Conservation (phyloP, 2,329 filamentous ascomycete genomes). For the Ilyonectria sp. region DNA sequence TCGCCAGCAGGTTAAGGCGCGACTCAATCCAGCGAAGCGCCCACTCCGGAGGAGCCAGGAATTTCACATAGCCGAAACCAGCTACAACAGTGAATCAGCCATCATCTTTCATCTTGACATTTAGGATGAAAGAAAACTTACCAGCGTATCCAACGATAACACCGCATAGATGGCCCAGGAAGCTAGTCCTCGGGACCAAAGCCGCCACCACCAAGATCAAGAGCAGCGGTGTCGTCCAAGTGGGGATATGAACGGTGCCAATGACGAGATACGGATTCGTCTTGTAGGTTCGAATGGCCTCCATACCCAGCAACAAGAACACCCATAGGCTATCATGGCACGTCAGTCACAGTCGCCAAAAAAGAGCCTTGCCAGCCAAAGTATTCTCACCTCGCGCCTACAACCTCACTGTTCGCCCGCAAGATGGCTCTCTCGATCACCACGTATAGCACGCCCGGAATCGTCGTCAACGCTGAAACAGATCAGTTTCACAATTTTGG, state of each 20-base stretch:
- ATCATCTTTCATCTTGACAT: constrained; percentile 25
- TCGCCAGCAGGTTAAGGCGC: constrained; percentile 86
- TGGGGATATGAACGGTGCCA: constrained; percentile 80
- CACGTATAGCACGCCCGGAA: constrained; percentile 88
- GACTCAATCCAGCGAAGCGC: constrained; percentile 89
- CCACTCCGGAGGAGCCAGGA: constrained; percentile 91
- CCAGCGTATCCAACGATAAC: constrained; percentile 89
- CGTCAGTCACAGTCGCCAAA: constrained; percentile 14
- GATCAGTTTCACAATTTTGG: constrained; percentile 25
- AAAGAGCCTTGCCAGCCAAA: no score
- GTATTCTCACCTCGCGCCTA: constrained; percentile 82
- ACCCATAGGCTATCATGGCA: constrained; percentile 84
- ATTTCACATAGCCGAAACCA: constrained; percentile 89
- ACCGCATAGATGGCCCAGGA: constrained; percentile 89
- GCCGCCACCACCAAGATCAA: constrained; percentile 82
- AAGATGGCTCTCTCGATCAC: constrained; percentile 83
- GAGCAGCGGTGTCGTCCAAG: constrained; percentile 90
- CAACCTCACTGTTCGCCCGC: constrained; percentile 78
- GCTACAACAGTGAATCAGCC: constrained; percentile 61
- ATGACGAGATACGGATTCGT: constrained; percentile 83
- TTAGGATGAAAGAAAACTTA: constrained; percentile 60
- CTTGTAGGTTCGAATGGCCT: constrained; percentile 88
- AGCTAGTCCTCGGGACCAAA: constrained; percentile 84
- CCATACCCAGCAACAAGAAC: constrained; percentile 87
- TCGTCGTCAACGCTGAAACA: constrained; percentile 79